These are phyloP conservation scores for Verticillium nubilum DNA, from an alignment of 2,329 filamentous ascomycete species.

Conservation along the genomic window DNA sequence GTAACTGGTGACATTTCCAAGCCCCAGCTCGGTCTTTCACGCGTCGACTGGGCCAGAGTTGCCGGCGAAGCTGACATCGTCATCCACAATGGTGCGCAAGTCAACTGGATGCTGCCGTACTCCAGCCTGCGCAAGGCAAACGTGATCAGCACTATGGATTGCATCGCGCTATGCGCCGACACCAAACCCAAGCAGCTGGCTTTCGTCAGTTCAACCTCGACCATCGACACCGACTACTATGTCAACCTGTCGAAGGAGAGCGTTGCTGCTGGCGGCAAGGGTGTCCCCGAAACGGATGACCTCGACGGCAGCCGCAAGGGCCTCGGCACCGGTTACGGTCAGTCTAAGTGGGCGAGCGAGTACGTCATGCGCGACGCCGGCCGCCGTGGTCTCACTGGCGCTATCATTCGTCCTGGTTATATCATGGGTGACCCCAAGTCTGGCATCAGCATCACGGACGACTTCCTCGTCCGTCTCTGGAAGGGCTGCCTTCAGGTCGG, in stretches of 20 bases:
- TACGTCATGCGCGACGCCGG: constrained; percentile 74
- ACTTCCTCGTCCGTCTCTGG: constrained; percentile 80
- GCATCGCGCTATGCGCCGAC: constrained; percentile 67
- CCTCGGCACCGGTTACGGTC: constrained; percentile 83
- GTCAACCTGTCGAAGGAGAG: constrained; percentile 64
- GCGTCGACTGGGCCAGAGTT: constrained; percentile 59
- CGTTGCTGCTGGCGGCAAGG: constrained; percentile 53
- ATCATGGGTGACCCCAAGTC: constrained; percentile 67
- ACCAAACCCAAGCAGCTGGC: constrained; percentile 75
- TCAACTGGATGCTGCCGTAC: constrained; percentile 81
- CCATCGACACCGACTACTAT: constrained; percentile 79
- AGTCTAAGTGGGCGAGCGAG: constrained; percentile 79
- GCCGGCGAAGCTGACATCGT: constrained; percentile 63
- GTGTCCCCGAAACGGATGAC: constrained; percentile 71
- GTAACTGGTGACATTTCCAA: constrained; percentile 71
- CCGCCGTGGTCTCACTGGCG: constrained; percentile 65
- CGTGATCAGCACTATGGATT: constrained; percentile 74
- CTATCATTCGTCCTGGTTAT: constrained; percentile 79
- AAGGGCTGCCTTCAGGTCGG: constrained; percentile 83
- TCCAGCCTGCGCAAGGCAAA: constrained; percentile 66
- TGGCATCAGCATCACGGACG: constrained; percentile 75
- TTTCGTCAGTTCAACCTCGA: constrained; percentile 78
- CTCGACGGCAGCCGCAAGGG: constrained; percentile 70
- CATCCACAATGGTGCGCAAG: constrained; percentile 76
- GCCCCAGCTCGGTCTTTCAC: constrained; percentile 66